A percentile compares a stretch with the other conserved stretches of the same genome.
Evolutionary conservation across 176 grass and related monocot species (phyloP).

Genomic region (Musa itinerans): DNA sequence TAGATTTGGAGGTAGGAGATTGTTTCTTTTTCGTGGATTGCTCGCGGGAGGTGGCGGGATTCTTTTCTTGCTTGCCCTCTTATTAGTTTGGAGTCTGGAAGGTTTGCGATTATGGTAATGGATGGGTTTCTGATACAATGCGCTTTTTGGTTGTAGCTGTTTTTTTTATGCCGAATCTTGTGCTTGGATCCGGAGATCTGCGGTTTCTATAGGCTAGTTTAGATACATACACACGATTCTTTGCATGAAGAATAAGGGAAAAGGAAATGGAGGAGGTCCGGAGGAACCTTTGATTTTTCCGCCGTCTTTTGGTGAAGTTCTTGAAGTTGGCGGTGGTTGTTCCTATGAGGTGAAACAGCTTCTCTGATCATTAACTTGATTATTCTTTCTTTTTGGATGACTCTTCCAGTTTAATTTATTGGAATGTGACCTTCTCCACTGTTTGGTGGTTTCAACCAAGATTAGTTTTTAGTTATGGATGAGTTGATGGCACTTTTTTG

Average conservation of each 20-base stretch:
- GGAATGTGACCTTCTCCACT: too few species aligned
- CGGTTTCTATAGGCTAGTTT: not conserved
- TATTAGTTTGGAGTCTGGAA: not conserved
- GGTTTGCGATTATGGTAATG: not conserved
- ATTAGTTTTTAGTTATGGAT: not conserved
- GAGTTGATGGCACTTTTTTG: not conserved
- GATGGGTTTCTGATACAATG: not conserved
- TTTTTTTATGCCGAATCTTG: not conserved
- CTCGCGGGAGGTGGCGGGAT: not conserved
- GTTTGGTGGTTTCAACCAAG: not conserved
- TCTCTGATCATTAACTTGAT: not conserved
- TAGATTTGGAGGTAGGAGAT: not conserved
- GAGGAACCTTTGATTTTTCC: not conserved
- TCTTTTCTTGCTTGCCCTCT: not conserved
- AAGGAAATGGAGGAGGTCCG: not conserved
- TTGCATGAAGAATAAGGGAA: not conserved
- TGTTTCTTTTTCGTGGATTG: not conserved
- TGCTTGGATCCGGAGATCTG: conserved; percentile 3
- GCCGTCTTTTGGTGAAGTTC: too few species aligned
- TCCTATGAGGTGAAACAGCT: not conserved
- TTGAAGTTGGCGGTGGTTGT: not conserved
- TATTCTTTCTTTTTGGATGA: not conserved
- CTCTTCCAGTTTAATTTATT: too few species aligned
- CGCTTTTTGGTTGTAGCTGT: not conserved
- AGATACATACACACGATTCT: not conserved